Evolutionary conservation across 1,284 basidiomycete species (phyloP).

Genomic region (Austroboletus sp.): DNA sequence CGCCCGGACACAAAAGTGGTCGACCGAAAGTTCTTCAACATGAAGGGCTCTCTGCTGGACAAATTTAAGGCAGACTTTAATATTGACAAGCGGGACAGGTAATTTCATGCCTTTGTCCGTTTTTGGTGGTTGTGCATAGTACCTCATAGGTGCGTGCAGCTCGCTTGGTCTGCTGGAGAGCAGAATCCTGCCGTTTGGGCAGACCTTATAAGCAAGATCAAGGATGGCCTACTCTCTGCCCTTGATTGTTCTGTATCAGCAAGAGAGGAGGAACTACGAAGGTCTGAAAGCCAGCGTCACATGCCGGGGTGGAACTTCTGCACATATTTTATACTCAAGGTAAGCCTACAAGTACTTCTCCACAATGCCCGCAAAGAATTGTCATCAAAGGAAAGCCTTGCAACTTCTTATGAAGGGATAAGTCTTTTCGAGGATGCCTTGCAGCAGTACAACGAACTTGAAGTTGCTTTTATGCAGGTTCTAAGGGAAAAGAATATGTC

Average conservation of each 20-base stretch:
- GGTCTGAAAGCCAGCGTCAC: slow-evolving; percentile 77
- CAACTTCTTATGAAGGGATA: slow-evolving; percentile 87
- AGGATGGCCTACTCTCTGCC: slow-evolving; percentile 77
- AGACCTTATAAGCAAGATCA: slow-evolving; percentile 82
- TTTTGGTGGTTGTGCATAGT: slow-evolving; percentile 17
- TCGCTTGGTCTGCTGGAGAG: slow-evolving; percentile 60
- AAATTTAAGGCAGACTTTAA: slow-evolving; percentile 94
- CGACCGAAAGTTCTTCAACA: slow-evolving; percentile 66
- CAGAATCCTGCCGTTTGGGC: slow-evolving; percentile 83
- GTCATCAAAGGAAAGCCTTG: slow-evolving; percentile 76
- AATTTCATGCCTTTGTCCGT: slow-evolving; percentile 20
- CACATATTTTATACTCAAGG: slow-evolving; percentile 92
- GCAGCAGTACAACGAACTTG: slow-evolving; percentile 86
- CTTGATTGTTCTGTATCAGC: slow-evolving; percentile 76
- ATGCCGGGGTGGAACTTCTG: slow-evolving; percentile 97
- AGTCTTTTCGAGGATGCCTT: slow-evolving; percentile 86
- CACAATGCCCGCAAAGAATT: neutral
- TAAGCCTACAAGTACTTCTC: slow-evolving; percentile 27
- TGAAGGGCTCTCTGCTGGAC: slow-evolving; percentile 81
- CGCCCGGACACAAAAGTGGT: slow-evolving; percentile 57
- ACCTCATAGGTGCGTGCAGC: slow-evolving; percentile 64
- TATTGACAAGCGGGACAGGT: slow-evolving; percentile 82
- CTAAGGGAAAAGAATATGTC: slow-evolving; percentile 76
- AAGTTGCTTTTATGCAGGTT: slow-evolving; percentile 77
- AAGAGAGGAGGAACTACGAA: slow-evolving; percentile 81